phyloP scores from a whole-genome alignment of 225 moss, liverwort and hornwort genomes.

The Marchantia paleacea region DNA sequence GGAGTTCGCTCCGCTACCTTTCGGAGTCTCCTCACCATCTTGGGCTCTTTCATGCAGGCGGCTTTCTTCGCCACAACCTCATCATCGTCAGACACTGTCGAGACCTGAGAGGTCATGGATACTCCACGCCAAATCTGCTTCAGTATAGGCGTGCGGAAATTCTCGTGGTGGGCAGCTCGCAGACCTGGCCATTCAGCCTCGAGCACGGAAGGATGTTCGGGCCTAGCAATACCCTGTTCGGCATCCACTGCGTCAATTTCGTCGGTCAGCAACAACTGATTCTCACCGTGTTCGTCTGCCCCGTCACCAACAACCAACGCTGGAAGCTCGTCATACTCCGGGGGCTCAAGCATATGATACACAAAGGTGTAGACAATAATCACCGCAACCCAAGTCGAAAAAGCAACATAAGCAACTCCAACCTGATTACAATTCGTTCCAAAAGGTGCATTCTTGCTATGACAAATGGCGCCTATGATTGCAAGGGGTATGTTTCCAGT shows the following conservation, averaged over 20 bases:
- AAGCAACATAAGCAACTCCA: conserved; percentile 86
- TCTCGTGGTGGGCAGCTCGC: conserved; percentile 50
- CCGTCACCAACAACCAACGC: neutral
- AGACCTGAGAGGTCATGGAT: conserved; percentile 39
- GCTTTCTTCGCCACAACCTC: conserved; percentile 42
- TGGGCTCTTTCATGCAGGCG: conserved; percentile 62
- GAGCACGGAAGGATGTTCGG: conserved; percentile 52
- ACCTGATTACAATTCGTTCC: conserved; percentile 67
- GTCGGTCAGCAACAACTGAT: conserved; percentile 7
- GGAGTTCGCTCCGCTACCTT: conserved; percentile 83
- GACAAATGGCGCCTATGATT: conserved; percentile 81
- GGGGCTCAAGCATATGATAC: conserved; percentile 94
- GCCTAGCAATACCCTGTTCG: conserved; percentile 7
- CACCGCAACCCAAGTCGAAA: conserved; percentile 87
- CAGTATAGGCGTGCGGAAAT: conserved; percentile 65
- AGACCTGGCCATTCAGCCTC: conserved; percentile 89
- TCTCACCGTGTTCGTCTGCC: neutral
- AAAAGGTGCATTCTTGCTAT: conserved; percentile 69
- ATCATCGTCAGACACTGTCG: conserved; percentile 24
- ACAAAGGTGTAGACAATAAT: conserved; percentile 87
- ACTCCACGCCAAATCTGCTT: conserved; percentile 61
- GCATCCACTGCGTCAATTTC: conserved; percentile 21
- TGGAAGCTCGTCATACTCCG: conserved; percentile 27
- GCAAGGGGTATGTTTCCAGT: conserved; percentile 83
- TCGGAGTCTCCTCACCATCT: conserved; percentile 58